Conservation (phyloP, 768 basidiomycete genomes). For the Russula earlei region DNA sequence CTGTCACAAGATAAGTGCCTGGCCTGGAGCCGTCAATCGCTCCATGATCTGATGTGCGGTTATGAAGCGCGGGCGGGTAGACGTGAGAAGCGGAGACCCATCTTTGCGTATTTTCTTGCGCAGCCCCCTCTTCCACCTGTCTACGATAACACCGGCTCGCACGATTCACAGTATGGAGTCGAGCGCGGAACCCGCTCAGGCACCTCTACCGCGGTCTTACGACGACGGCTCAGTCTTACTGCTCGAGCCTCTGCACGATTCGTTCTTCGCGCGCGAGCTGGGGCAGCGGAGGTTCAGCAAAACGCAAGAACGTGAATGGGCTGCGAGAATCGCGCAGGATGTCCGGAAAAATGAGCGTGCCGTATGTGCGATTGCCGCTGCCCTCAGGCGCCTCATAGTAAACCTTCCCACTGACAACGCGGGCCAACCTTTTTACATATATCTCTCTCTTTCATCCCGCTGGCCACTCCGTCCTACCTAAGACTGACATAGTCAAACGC, state of each 20-base stretch:
- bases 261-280: slow-evolving; percentile 1
- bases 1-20: too few species aligned
- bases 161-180: not conserved
- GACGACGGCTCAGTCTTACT: not conserved
- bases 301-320: slow-evolving; percentile 6
- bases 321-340: not conserved
- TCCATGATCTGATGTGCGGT: too few species aligned
- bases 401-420: not conserved
- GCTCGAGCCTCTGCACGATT: not conserved
- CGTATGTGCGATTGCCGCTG: not conserved
- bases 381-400: not conserved
- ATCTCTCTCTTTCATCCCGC: too few species aligned
- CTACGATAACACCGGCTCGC: not conserved
- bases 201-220: not conserved
- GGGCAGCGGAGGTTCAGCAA: not conserved
- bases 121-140: not conserved
- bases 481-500: not conserved
- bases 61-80: too few species aligned
- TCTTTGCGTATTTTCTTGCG: too few species aligned
- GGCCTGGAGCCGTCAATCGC: too few species aligned
- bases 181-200: not conserved
- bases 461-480: too few species aligned
- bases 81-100: not conserved
- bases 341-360: not conserved
- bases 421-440: too few species aligned